Conservation (phyloP, 345 rosid species). For the Linum tenue region DNA sequence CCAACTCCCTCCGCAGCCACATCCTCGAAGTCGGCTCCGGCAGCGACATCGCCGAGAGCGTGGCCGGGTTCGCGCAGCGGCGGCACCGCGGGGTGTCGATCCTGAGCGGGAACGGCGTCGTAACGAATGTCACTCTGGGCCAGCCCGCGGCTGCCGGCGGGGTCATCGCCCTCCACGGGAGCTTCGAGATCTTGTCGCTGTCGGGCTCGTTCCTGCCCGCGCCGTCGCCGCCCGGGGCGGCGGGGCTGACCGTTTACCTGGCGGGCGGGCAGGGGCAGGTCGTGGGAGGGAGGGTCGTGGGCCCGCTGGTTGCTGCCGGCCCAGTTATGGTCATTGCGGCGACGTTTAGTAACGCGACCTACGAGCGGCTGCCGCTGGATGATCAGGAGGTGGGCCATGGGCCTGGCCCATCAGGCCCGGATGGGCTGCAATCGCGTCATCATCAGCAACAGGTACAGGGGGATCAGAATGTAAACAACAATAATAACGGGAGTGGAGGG, state of each 20-base stretch:
- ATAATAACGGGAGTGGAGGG: not conserved
- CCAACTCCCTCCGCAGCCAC: conserved; percentile 76
- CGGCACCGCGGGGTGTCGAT: conserved; percentile 75
- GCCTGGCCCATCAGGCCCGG: conserved; percentile 8
- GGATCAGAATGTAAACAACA: not conserved
- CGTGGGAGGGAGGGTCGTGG: conserved; percentile 69
- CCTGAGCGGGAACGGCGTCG: conserved; percentile 71
- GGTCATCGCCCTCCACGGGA: conserved; percentile 57
- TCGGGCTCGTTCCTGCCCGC: conserved; percentile 68
- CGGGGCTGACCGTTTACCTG: conserved; percentile 62
- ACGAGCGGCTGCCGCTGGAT: conserved; percentile 67
- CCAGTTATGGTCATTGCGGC: conserved; percentile 85
- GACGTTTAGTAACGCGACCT: conserved; percentile 69
- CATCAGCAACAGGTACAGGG: not conserved
- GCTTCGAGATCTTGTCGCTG: conserved; percentile 81
- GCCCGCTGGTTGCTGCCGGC: conserved; percentile 64
- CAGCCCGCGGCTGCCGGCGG: conserved; percentile 73
- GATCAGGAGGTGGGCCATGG: conserved; percentile 37
- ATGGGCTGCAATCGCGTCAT: not conserved
- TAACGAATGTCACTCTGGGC: conserved; percentile 61
- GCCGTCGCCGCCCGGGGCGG: conserved; percentile 68
- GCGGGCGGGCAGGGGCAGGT: conserved; percentile 91
- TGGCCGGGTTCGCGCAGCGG: conserved; percentile 51
- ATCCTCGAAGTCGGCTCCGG: conserved; percentile 73
- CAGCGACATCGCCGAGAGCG: conserved; percentile 56